Evolutionary conservation across 1,139 yeast genomes (phyloP), one percentile per base, ranked within the genome.

Genomic region (Saccharomyces hybrid): DNA sequence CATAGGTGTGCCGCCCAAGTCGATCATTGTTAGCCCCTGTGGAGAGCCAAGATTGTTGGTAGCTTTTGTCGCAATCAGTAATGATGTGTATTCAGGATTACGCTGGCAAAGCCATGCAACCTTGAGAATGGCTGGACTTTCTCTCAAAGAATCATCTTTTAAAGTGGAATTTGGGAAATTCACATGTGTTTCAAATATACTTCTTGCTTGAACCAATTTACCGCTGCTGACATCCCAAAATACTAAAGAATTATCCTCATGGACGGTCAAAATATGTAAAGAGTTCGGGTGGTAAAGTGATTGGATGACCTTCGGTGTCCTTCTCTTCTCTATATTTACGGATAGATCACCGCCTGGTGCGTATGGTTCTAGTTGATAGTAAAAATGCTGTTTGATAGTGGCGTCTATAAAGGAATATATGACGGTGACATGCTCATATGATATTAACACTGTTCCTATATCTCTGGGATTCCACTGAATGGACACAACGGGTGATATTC

Each of bases 251-350:
- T 91, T 93, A 64, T 91, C 96, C 16, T 74, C 81, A 67, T 91
- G 95, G 1, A 83, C 79, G 0, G 96, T 84, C 14, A 88, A 78
- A 5, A 89, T 74, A 68, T 91, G 96, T 50, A 89, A 78, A 0
- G 98, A 97, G 67, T 89, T 88, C 2, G 99, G 99, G 68, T 91
- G 97, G 81, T 88, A 93, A 47, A 82, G 75, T 0, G 96, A 84
- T 53, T 81, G 82, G 1, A 75, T 63, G 2, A 87, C 66, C 48
- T 75, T 79, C 1, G 93, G 85, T 32, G 68, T 71, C 50, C 82
- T 69, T 4, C 48, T 49, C 48, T 57, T 56, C 28, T 53, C 55
- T 11, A 57, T 51, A 31, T 58, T 53, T 14, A 58, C 54, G 27
- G 61, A 61, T 54, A 56, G 59, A 50, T 79, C 82, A 9, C 86